Base-by-base conservation (phyloP, 2,329 filamentous ascomycete genomes). In the Aspergillus sp. region DNA sequence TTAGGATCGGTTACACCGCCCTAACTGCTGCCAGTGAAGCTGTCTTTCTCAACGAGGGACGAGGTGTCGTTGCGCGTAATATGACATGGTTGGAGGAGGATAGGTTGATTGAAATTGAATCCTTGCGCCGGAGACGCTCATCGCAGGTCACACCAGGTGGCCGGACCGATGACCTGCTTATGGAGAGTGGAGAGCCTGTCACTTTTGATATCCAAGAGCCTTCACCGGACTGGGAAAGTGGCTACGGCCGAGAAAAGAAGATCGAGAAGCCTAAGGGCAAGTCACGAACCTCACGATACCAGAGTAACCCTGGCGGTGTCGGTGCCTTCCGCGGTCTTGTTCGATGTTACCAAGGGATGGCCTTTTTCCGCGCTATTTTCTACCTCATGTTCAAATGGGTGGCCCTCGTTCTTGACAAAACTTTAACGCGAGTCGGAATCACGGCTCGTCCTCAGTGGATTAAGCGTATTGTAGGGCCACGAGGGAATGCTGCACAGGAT, bases 21-120 rank as follows among this genome's bases (percentile, higher is more conserved):
- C 86, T 98, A 60, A 96, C 91, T 0, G 93, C 96, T 73, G 95
- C 95, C 0, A 96, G 91, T 66, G 93, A 98, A 74, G 93, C 93
- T 3, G 95, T 98, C 0, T 98, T 96, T 69, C 80, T 99, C 11
- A 96, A 97, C 61, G 93, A 98, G 73, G 93, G 93, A 46, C 85
- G 85, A 41, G 83, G 83, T 2, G 86, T 98, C 52, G 87, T 85
- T 60, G 79, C 96, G 2, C 87, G 87, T 62, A 80, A 83, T 37
- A 87, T 87, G 76, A 97, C 95, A 0, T 99, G 95, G 93, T 79
- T 98, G 3, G 95, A 99, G 70, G 90, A 93, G 66, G 90, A 96
- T 64, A 84, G 93, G 6, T 81, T 93, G 9, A 83, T 87, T 45
- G 91, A 98, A 68, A 80, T 96, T 3, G 87, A 95, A 48, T 70